These are phyloP conservation scores for Penicillium janthinellum DNA, from an alignment of 2,329 filamentous ascomycete genomes.

Conservation along the genomic window DNA sequence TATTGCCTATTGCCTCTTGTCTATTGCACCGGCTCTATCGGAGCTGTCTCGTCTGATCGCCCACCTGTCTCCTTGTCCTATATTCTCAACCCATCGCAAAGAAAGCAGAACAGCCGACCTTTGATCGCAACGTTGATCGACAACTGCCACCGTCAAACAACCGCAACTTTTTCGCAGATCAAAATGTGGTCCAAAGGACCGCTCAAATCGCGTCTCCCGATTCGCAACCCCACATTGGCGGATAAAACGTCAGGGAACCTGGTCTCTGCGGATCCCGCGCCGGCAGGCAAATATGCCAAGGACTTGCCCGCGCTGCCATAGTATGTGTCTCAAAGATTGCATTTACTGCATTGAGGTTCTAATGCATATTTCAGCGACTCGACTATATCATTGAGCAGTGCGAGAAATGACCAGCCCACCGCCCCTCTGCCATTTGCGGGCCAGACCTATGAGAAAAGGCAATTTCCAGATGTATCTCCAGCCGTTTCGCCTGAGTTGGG, in stretches of 20 bases:
- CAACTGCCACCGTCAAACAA: neutral
- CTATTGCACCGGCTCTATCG: neutral
- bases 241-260: conserved; percentile 50
- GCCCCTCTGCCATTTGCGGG: neutral
- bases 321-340: conserved; percentile 10
- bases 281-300: conserved; percentile 32
- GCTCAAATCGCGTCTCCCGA: conserved; percentile 50
- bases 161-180: conserved; percentile 9
- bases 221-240: conserved; percentile 49
- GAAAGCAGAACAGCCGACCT: neutral
- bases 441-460: conserved; percentile 3
- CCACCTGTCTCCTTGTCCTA: neutral
- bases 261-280: conserved; percentile 35
- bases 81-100: neutral
- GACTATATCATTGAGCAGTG: conserved; percentile 6
- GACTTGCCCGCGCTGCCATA: conserved; percentile 33
- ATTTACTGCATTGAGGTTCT: neutral
- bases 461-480: conserved; percentile 21
- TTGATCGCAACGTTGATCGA: neutral
- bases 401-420: neutral
- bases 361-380: conserved; percentile 11
- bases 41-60: conserved; percentile 1
- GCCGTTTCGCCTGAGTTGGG: conserved; percentile 15
- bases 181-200: conserved; percentile 58
- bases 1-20: neutral